Evolutionary conservation across 192 early-diverging fungal genomes (phyloP), one percentile per base, ranked within the genome.

Genomic region (Globomyces pollinis-pini): DNA sequence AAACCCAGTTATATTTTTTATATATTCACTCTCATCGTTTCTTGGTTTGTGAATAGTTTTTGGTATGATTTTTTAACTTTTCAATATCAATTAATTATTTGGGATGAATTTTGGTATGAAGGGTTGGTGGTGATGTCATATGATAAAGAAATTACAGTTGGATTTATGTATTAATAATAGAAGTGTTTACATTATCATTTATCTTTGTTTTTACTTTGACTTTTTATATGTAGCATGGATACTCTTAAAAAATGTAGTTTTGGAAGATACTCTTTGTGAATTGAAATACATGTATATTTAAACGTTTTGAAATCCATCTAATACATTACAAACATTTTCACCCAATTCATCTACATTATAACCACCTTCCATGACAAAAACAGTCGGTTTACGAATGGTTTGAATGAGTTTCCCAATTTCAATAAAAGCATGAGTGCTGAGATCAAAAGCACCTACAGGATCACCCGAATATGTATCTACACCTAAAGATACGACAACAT

Each of bases 401-500:
- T 24, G 54, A 13, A 73, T 62, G 12, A 55, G 12, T 15, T 28
- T 15, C 1, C 64, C 64, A 15, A 73, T 73, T 36, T 56, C 28
- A 15, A 42, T 28, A 39, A 60, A 73, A 30, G 60, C 61, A n/a
- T 63, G 55, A 12, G 52, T 56, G 15, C 63, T 66, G 8, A 73
- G 44, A 0, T 33, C 42, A 33, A 73, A 69, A 31, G 55, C 64
- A 0, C 71, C 71, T 2, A 73, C 60, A n/a, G 64, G 63, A 35
- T 73, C 71, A 12, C 64, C 39, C 11, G 43, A 41, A 54, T 67
- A 88, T 8, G 84, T 86, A 62, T 88, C 86, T 4, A 88, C 72
- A 0, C 86, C 86, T 24, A 88, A 50, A 1, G 83, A 85, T 8
- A 85, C 81, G 1, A 88, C 67, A 8, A 88, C 52, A 28, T 73